phyloP scores from a whole-genome alignment of 169 alveolate genomes.

The Plasmodium knowlesi region DNA sequence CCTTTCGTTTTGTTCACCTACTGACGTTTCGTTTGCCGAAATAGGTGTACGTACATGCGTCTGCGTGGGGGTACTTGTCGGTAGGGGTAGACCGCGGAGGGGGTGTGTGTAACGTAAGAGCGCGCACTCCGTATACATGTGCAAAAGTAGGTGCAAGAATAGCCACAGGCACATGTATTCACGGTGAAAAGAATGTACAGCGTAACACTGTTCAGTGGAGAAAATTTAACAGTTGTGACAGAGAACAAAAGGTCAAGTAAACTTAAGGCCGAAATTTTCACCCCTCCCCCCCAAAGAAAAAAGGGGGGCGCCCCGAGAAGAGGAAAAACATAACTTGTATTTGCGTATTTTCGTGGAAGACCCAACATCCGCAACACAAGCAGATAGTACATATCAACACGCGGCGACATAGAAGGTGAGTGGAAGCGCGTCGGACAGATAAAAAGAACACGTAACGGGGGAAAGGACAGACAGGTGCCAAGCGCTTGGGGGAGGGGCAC shows the following conservation, averaged over 20 bases:
- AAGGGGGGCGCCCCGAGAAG: background rate
- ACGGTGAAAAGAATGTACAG: background rate
- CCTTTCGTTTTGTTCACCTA: background rate
- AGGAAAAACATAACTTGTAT: background rate
- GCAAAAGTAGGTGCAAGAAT: background rate
- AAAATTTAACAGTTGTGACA: background rate
- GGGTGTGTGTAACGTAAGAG: background rate
- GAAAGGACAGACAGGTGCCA: background rate
- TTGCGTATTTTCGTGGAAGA: background rate
- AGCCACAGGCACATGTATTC: background rate
- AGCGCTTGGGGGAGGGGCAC: background rate
- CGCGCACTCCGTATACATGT: background rate
- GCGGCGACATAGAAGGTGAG: background rate
- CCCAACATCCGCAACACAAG: background rate
- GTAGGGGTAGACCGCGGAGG: background rate
- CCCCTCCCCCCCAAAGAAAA: background rate
- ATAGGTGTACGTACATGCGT: background rate
- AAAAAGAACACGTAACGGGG: background rate
- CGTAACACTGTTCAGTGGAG: background rate
- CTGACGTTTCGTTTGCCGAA: conserved; percentile 5
- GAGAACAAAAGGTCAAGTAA: background rate
- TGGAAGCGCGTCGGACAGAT: background rate
- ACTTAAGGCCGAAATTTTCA: background rate
- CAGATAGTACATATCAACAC: background rate
- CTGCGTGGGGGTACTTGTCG: background rate